A percentile compares a stretch with the other conserved stretches of the same genome.
Evolutionary conservation across 73 alveolate species (phyloP).

Genomic region (Blepharisma stoltei): DNA sequence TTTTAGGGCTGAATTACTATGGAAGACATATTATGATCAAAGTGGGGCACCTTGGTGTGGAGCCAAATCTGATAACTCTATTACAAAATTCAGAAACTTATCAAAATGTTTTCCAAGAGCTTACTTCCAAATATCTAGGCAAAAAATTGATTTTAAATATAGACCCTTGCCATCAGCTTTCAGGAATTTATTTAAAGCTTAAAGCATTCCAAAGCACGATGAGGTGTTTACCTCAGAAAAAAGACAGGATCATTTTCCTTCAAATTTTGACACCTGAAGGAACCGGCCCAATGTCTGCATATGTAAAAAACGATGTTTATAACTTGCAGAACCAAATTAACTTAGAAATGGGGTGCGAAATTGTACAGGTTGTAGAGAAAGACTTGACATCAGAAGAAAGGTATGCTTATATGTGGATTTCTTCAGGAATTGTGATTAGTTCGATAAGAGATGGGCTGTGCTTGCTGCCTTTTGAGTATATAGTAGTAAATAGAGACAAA

Average conservation of each 20-base stretch:
- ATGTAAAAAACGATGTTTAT: conserved; percentile 29
- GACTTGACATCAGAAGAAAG: conserved; percentile 41
- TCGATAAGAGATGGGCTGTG: conserved; percentile 63
- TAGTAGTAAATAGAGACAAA: conserved; percentile 44
- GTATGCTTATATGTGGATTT: conserved; percentile 52
- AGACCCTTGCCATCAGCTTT: conserved; percentile 48
- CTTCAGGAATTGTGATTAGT: conserved; percentile 37
- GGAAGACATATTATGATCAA: conserved; percentile 76
- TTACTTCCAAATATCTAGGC: neutral
- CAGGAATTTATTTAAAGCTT: conserved; percentile 52
- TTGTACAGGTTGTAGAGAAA: conserved; percentile 35
- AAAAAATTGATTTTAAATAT: conserved; percentile 44
- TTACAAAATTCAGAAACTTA: conserved; percentile 28
- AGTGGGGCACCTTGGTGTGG: conserved; percentile 76
- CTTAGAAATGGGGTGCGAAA: conserved; percentile 40
- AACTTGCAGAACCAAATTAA: conserved; percentile 37
- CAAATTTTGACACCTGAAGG: conserved; percentile 39
- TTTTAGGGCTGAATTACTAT: conserved; percentile 59
- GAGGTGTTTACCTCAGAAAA: conserved; percentile 34
- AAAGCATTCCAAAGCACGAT: conserved; percentile 43
- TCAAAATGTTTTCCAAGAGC: neutral
- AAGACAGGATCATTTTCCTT: conserved; percentile 28
- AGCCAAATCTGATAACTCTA: conserved; percentile 52
- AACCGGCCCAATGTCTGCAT: conserved; percentile 13
- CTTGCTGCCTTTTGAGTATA: conserved; percentile 61